Percentiles rank a stretch among this genome's conserved stretches.
Evolutionary conservation across 441 rosid species (phyloP).

Genomic region (Euphorbia neoarborescens): DNA sequence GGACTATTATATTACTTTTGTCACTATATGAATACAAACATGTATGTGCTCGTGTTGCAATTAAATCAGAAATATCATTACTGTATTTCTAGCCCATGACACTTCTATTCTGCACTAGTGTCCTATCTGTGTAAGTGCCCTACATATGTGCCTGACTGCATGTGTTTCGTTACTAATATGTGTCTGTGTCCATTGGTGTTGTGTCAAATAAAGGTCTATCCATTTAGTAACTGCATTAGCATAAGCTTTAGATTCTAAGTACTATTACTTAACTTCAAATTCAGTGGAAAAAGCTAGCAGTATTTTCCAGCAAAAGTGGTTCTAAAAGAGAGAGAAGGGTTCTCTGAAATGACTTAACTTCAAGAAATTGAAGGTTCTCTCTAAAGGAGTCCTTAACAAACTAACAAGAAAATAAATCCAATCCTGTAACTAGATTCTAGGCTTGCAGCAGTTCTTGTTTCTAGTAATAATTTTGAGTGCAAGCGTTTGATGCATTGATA

Average conservation of each 20-base stretch:
- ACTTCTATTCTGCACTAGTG: not conserved
- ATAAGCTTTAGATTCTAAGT: not conserved
- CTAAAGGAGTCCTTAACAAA: not conserved
- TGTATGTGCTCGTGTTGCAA: not conserved
- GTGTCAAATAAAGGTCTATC: not conserved
- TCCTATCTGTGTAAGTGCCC: not conserved
- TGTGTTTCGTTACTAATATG: not conserved
- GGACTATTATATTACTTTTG: not conserved
- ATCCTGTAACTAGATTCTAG: not conserved
- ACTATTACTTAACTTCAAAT: not conserved
- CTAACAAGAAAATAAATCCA: not conserved
- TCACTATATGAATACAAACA: not conserved
- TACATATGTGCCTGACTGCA: no score
- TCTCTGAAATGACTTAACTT: not conserved
- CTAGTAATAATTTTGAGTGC: not conserved
- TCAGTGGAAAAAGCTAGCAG: not conserved
- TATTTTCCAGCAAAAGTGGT: not conserved
- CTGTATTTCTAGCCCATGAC: not conserved
- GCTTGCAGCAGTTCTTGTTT: not conserved
- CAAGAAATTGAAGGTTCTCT: not conserved
- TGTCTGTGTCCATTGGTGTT: not conserved
- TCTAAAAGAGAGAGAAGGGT: not conserved
- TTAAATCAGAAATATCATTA: slow-evolving; percentile 6
- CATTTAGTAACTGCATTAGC: not conserved
- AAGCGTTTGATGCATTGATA: not conserved